Base-by-base conservation (phyloP, 805 yeast species). In the Starmerella floris region DNA sequence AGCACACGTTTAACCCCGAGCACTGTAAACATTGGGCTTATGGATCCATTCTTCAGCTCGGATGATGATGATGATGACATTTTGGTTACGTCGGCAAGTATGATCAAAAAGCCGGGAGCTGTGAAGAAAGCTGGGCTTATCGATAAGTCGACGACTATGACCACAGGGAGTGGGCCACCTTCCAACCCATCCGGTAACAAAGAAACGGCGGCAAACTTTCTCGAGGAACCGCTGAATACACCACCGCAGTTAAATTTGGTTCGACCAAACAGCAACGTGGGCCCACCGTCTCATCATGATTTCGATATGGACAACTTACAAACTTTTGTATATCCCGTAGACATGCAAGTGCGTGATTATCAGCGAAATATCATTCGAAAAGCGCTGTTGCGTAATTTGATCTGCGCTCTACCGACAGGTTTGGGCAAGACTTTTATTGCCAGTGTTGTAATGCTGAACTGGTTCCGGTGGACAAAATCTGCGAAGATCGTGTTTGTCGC, bases 401-500 rank as follows among this genome's bases (percentile, higher is more conserved):
- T 91, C 21, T 88, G 94, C 56, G 94, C 96, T 0, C 72, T 91
- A 15, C 99, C 99, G 1, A 91, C 99, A 0, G 99, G 99, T 51
- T 67, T 87, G 59, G 99, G 99, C 31, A 91, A 91, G 62, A 91
- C 99, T 0, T 84, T 91, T 50, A 85, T 91, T 56, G 97, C 98
- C 1, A 77, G 93, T 30, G 79, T 94, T 0, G 88, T 88, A 20
- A 91, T 91, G 85, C 67, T 85, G 43, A 91, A 91, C 57, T 91
- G 72, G 62, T 77, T 73, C 51, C 63, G 93, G 38, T 91, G 98
- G 98, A 81, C 87, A 19, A 72, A 72, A 15, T 59, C 62, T 4
- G 76, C 84, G 2, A 91, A 87, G 56, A 75, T 91, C 51, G 73
- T 93, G 1, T 91, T 91, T 60, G 78, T 88, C 79, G 98, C 99